phyloP scores from a whole-genome alignment of 257 asterid genomes.

The Verbena officinalis region DNA sequence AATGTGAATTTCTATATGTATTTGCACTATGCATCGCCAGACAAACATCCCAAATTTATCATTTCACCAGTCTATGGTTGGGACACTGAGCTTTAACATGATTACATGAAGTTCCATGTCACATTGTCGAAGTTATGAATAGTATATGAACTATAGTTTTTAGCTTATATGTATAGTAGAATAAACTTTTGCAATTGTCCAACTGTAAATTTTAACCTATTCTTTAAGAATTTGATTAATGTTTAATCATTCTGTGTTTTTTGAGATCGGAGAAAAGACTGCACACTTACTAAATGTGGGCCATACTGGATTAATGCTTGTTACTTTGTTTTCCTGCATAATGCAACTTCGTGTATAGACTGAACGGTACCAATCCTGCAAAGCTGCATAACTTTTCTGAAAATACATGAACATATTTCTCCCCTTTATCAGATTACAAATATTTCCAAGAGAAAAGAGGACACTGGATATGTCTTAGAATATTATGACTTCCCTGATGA shows the following conservation, averaged over 20 bases:
- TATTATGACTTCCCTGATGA: constrained; percentile 69
- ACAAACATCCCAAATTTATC: background rate
- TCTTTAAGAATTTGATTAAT: background rate
- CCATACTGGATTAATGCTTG: background rate
- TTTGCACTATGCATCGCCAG: background rate
- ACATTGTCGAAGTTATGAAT: background rate
- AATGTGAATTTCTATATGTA: background rate
- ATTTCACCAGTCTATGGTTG: no score
- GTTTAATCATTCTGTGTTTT: background rate
- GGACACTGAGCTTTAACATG: no score
- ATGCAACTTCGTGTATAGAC: background rate
- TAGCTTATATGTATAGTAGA: no score
- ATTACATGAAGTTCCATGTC: background rate
- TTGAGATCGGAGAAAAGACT: background rate
- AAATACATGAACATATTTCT: constrained; percentile 20
- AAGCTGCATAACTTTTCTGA: constrained; percentile 22
- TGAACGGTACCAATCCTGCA: no score
- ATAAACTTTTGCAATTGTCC: background rate
- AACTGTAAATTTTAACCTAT: background rate
- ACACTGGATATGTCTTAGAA: constrained; percentile 28
- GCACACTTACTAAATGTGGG: background rate
- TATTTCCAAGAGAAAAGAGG: constrained; percentile 28
- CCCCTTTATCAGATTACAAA: constrained; percentile 49
- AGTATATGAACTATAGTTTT: background rate
- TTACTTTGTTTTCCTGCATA: background rate